Percentiles rank a stretch among this genome's conserved stretches.
These are phyloP conservation scores for Euclidium syriacum DNA, from an alignment of 345 rosid genomes.

Conservation along the genomic window DNA sequence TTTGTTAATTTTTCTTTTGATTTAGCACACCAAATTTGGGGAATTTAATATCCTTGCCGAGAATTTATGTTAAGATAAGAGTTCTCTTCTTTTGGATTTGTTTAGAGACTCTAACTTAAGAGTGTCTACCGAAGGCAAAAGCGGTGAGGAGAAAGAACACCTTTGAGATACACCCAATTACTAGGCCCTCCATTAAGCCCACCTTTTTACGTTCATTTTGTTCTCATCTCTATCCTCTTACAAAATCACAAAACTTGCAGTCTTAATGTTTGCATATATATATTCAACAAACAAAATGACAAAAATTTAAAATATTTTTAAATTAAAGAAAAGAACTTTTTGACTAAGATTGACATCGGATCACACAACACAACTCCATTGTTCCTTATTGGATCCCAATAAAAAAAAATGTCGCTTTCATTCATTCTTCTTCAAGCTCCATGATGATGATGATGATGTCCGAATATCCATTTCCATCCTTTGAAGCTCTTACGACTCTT, in stretches of 20 bases:
- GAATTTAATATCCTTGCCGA: too few relatives aligned
- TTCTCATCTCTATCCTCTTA: too few relatives aligned
- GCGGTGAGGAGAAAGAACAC: too few relatives aligned
- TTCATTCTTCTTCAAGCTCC: neutral
- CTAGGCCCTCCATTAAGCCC: too few relatives aligned
- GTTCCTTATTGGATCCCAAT: slow-evolving; percentile 18
- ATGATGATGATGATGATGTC: slow-evolving; percentile 38
- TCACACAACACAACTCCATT: slow-evolving; percentile 13
- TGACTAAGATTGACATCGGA: slow-evolving; percentile 23
- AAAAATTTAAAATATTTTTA: neutral
- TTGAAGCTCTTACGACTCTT: slow-evolving; percentile 79
- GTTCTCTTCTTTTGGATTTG: too few relatives aligned
- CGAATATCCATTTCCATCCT: slow-evolving; percentile 94
- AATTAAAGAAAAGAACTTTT: neutral
- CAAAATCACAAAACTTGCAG: slow-evolving; percentile 3
- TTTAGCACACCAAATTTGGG: too few relatives aligned
- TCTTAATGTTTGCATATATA: neutral
- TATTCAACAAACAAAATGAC: slow-evolving; percentile 14
- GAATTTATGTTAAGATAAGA: too few relatives aligned
- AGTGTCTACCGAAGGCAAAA: too few relatives aligned
- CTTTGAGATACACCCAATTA: too few relatives aligned
- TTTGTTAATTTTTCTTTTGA: too few relatives aligned
- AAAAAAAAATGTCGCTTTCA: slow-evolving; percentile 1
- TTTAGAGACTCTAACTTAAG: too few relatives aligned
- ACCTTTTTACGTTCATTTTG: too few relatives aligned